A percentile compares a stretch with the other conserved stretches of the same genome.
Conservation (phyloP, 2,329 filamentous ascomycete species). For the Cercospora zeina region DNA sequence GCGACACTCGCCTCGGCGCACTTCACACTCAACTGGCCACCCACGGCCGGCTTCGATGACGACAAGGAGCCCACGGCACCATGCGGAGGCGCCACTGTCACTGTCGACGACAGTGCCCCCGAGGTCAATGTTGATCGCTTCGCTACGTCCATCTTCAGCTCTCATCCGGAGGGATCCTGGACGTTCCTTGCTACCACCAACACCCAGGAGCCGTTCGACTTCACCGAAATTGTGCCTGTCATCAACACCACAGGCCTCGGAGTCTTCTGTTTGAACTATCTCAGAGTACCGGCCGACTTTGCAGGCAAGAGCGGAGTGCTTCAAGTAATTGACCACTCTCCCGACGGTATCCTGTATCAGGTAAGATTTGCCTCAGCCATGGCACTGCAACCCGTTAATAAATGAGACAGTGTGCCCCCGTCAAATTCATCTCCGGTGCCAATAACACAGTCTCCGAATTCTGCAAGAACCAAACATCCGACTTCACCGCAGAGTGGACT, state of each 20-base stretch:
- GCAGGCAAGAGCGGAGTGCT: constrained; percentile 35
- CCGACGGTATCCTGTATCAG: constrained; percentile 39
- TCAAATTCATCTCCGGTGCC: constrained; percentile 37
- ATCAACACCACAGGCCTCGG: constrained; percentile 35
- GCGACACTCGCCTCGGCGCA: constrained; percentile 44
- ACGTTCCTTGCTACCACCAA: constrained; percentile 35
- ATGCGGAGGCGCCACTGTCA: constrained; percentile 35
- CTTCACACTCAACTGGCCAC: constrained; percentile 47
- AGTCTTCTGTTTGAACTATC: constrained; percentile 34
- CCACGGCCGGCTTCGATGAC: constrained; percentile 36
- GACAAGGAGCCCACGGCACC: constrained; percentile 34
- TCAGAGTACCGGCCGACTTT: constrained; percentile 33
- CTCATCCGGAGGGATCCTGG: constrained; percentile 35
- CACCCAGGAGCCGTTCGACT: constrained; percentile 37
- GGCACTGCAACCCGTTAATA: background rate
- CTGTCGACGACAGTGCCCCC: constrained; percentile 30
- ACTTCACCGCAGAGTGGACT: constrained; percentile 34
- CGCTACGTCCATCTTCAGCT: constrained; percentile 33
- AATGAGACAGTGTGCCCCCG: constrained; percentile 35
- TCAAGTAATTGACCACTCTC: constrained; percentile 36
- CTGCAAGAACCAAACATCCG: constrained; percentile 34
- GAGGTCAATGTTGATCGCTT: constrained; percentile 37
- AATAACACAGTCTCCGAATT: constrained; percentile 34
- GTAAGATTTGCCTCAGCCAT: constrained; percentile 23
- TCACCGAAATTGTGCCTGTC: constrained; percentile 34